Evolutionary conservation across 1,284 basidiomycete species (phyloP).

Genomic region (Pseudozyma tsukubaensis): DNA sequence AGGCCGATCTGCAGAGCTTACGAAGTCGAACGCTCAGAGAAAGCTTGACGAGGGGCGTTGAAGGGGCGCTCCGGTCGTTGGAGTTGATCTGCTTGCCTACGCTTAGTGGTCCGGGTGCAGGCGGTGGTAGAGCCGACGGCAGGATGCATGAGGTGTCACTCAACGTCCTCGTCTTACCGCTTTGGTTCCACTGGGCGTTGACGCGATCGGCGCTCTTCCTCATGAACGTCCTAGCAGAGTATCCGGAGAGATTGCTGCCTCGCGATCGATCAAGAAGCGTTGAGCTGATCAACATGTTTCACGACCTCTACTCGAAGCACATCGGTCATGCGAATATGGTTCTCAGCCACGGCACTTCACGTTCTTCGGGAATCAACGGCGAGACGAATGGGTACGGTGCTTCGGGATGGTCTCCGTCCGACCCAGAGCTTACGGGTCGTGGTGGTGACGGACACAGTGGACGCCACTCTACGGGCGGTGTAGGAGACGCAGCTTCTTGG

Average conservation of each 20-base stretch:
- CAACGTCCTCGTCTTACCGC: conserved; percentile 33
- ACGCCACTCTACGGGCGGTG: background rate
- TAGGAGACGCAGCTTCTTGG: background rate
- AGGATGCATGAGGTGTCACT: conserved; percentile 14
- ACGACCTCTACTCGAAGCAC: conserved; percentile 40
- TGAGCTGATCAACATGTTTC: conserved; percentile 36
- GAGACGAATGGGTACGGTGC: background rate
- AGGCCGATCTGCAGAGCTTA: conserved; percentile 25
- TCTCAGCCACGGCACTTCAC: conserved; percentile 20
- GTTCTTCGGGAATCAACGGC: background rate
- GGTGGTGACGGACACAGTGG: conserved; percentile 2
- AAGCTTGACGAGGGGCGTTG: conserved; percentile 26
- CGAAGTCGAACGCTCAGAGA: conserved; percentile 22
- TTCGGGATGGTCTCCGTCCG: conserved; percentile 18
- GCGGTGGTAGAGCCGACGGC: background rate
- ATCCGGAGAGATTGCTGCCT: conserved; percentile 31
- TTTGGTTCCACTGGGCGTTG: conserved; percentile 47
- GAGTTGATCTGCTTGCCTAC: conserved; percentile 31
- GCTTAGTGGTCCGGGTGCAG: background rate
- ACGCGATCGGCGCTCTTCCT: conserved; percentile 32
- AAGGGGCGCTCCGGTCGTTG: conserved; percentile 27
- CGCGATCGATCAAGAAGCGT: conserved; percentile 23
- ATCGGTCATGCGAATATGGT: conserved; percentile 45
- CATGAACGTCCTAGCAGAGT: conserved; percentile 42
- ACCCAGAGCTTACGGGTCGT: background rate